These are phyloP conservation scores for Tylopilus rubrobrunneus DNA, from an alignment of 768 basidiomycete genomes.

Conservation along the genomic window DNA sequence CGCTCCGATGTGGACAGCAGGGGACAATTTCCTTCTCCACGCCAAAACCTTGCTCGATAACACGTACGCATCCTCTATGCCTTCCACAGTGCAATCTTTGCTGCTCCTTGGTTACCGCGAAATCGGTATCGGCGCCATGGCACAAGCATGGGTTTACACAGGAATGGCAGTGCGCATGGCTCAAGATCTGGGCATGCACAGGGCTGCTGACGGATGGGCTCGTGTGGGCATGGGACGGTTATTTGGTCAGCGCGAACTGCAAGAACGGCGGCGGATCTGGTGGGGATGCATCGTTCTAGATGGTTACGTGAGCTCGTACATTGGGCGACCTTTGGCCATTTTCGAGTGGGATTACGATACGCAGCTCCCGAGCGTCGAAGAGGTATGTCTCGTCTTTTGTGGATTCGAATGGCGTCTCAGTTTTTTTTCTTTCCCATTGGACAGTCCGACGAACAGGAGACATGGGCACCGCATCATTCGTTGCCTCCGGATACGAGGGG, in stretches of 20 bases:
- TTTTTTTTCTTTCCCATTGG: conserved; percentile 12
- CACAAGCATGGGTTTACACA: conserved; percentile 79
- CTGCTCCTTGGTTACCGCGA: conserved; percentile 82
- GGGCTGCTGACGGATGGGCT: conserved; percentile 76
- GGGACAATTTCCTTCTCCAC: conserved; percentile 63
- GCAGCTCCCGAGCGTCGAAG: conserved; percentile 54
- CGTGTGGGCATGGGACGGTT: conserved; percentile 52
- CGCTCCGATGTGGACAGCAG: conserved; percentile 75
- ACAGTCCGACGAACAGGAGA: conserved; percentile 64
- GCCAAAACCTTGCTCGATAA: conserved; percentile 66
- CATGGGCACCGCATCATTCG: conserved; percentile 43
- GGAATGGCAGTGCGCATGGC: conserved; percentile 94
- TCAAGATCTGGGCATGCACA: conserved; percentile 82
- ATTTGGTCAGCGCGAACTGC: conserved; percentile 59
- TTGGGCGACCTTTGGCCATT: conserved; percentile 73
- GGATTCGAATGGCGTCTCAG: not conserved
- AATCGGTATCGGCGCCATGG: conserved; percentile 87
- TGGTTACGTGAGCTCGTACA: conserved; percentile 75
- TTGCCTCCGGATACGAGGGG: conserved; percentile 30
- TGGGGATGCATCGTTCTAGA: conserved; percentile 77
- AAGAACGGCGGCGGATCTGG: conserved; percentile 73
- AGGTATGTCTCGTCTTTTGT: conserved; percentile 35
- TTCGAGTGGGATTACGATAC: conserved; percentile 78
- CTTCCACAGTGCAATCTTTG: conserved; percentile 75
- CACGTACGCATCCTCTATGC: conserved; percentile 66